Conservation (phyloP, 2,329 filamentous ascomycete genomes). For the Coniosporium tulheliwenetii region DNA sequence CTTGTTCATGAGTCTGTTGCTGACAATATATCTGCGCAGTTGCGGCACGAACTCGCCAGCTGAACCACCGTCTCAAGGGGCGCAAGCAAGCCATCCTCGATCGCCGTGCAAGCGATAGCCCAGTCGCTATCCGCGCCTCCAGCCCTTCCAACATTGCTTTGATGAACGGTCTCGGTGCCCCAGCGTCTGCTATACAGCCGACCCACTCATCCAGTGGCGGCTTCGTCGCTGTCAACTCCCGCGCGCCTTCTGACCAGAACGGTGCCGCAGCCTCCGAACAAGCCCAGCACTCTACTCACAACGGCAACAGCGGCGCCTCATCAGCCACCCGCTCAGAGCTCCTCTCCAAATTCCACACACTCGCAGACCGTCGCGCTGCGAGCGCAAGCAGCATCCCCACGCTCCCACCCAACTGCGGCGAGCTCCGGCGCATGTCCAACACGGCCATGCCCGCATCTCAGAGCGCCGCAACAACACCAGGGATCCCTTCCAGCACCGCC, state of each 20-base stretch:
- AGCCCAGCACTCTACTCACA: slow-evolving; percentile 5
- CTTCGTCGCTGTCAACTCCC: slow-evolving; percentile 44
- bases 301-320: slow-evolving; percentile 32
- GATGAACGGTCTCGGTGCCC: slow-evolving; percentile 22
- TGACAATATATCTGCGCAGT: slow-evolving; percentile 23
- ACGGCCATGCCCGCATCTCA: background rate
- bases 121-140: slow-evolving; percentile 16
- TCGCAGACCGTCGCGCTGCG: slow-evolving; percentile 33
- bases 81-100: slow-evolving; percentile 58
- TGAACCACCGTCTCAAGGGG: slow-evolving; percentile 67
- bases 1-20: too few species aligned
- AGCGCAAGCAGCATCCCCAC: too few species aligned
- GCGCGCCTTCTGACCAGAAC: slow-evolving; percentile 24
- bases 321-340: slow-evolving; percentile 42
- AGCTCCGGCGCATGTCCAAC: slow-evolving; percentile 10
- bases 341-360: slow-evolving; percentile 46
- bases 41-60: slow-evolving; percentile 55
- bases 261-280: slow-evolving; percentile 10
- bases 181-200: slow-evolving; percentile 11
- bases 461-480: background rate
- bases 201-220: slow-evolving; percentile 29
- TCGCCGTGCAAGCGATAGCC: slow-evolving; percentile 37
- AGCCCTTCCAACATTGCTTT: slow-evolving; percentile 25
- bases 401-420: slow-evolving; percentile 10
- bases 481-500: background rate